Conservation (phyloP, 768 basidiomycete species). For the Phanerodontia chrysosporium region DNA sequence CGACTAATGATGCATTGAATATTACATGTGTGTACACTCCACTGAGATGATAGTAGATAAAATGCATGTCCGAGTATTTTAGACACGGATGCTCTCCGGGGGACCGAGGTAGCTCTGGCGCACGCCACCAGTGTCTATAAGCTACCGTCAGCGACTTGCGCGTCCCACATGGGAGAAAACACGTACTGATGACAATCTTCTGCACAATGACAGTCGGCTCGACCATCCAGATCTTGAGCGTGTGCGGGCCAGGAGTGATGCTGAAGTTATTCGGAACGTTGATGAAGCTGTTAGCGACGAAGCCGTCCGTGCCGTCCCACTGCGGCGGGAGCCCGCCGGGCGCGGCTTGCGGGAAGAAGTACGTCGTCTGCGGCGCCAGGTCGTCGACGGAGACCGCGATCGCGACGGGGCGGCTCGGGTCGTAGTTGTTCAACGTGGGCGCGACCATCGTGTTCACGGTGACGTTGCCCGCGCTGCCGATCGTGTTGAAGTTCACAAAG, state of each 20-base stretch:
- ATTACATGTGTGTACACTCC: neutral
- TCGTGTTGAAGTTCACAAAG: constrained; percentile 56
- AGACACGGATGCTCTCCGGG: constrained; percentile 44
- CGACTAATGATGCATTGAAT: neutral
- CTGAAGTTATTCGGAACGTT: constrained; percentile 35
- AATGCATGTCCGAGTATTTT: neutral
- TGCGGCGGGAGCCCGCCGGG: constrained; percentile 42
- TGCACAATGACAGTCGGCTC: constrained; percentile 58
- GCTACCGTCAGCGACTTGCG: neutral
- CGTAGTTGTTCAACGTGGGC: constrained; percentile 51
- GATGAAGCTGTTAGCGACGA: constrained; percentile 51
- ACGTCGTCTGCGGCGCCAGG: constrained; percentile 34
- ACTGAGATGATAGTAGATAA: neutral
- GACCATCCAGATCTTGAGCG: constrained; percentile 55
- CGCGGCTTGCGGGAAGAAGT: constrained; percentile 43
- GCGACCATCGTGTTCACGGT: constrained; percentile 46
- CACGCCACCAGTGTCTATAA: constrained; percentile 52
- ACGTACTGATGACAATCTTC: constrained; percentile 55
- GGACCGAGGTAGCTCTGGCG: constrained; percentile 57
- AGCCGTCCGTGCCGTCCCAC: constrained; percentile 48
- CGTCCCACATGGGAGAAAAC: neutral
- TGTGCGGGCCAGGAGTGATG: constrained; percentile 50
- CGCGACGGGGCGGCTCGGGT: constrained; percentile 43
- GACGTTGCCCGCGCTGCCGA: constrained; percentile 37
- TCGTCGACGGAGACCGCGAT: constrained; percentile 50